Evolutionary conservation across 129 eudicot genomes (phyloP), one percentile per base, ranked within the genome.

Genomic region (Dittrichia graveolens): DNA sequence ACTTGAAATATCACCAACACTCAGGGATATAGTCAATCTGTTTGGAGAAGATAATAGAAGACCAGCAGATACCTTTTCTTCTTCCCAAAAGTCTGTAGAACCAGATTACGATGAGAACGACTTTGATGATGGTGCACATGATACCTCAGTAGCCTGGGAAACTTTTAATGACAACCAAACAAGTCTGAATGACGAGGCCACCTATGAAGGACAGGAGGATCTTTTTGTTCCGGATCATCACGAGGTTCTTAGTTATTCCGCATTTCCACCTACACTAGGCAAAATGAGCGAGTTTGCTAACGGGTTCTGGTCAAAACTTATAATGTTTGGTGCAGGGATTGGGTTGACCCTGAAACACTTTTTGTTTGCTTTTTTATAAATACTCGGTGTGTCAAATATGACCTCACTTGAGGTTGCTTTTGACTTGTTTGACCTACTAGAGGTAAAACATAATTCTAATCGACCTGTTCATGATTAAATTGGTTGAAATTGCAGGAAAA

Each of bases 1-100:
- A 80, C 72, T 50, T 52, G 88, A 83, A 67, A 88, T 88, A n/a
- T 79, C 91, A 6, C 95, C 95, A 71, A 85, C 77, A 72, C 79
- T 88, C 10, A 79, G 52, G 67, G 76, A 84, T 6, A 85, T 88
- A 35, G 79, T 88, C 37, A 39, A 73, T 71, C 73, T 78, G 64
- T 83, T 88, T 75, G 83, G 69, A 61, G 85, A 83, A 44, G 75
- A 82, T 44, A 75, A 67, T 56, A 65, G 15, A 72, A 83, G 85
- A 74, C 82, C 63, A 61, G 37, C 81, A 37, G 73, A 83, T 52
- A 72, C 69, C 47, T 71, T 73, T 68, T 66, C 61, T 75, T 66
- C 65, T 10, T 73, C 67, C 78, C 79, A 46, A 47, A 75, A 44
- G 48, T 74, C 67, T 13, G 65, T 53, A 37, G 82, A 71, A 61